Conservation (phyloP, 1,139 yeast species). For the Yamadazyma jaroonii region DNA sequence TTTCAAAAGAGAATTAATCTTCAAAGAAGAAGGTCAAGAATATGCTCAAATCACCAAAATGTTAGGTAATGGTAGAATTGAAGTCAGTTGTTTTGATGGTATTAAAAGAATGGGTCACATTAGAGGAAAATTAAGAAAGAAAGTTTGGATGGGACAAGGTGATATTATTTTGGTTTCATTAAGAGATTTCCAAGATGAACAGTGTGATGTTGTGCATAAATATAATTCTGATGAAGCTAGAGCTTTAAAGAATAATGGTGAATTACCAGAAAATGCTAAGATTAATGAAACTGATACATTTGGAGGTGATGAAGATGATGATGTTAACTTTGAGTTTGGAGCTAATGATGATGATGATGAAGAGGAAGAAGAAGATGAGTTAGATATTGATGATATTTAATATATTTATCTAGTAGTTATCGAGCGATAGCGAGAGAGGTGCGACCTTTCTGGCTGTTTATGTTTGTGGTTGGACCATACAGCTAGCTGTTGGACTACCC, state of each 20-base stretch:
- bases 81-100: slow-evolving; percentile 94
- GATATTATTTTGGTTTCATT: slow-evolving; percentile 93
- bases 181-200: slow-evolving; percentile 98
- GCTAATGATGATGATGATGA: slow-evolving; percentile 83
- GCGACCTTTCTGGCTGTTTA: no score
- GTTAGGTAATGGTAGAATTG: slow-evolving; percentile 98
- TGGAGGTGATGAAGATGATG: slow-evolving; percentile 96
- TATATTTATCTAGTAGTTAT: no score
- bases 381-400: slow-evolving; percentile 79
- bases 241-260: slow-evolving; percentile 93
- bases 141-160: slow-evolving; percentile 99
- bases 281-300: slow-evolving; percentile 97
- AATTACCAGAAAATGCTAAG: slow-evolving; percentile 93
- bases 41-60: slow-evolving; percentile 97
- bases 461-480: no score
- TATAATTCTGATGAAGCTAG: slow-evolving; percentile 98
- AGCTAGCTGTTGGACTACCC: no score
- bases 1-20: slow-evolving; percentile 90
- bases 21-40: slow-evolving; percentile 96
- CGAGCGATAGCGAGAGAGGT: no score
- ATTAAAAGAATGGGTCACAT: slow-evolving; percentile 93
- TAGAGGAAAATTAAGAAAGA: slow-evolving; percentile 98
- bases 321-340: slow-evolving; percentile 97
- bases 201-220: slow-evolving; percentile 96
- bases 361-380: slow-evolving; percentile 64